These are phyloP conservation scores for Trapa incisa DNA, from an alignment of 345 rosid genomes.

Conservation along the genomic window DNA sequence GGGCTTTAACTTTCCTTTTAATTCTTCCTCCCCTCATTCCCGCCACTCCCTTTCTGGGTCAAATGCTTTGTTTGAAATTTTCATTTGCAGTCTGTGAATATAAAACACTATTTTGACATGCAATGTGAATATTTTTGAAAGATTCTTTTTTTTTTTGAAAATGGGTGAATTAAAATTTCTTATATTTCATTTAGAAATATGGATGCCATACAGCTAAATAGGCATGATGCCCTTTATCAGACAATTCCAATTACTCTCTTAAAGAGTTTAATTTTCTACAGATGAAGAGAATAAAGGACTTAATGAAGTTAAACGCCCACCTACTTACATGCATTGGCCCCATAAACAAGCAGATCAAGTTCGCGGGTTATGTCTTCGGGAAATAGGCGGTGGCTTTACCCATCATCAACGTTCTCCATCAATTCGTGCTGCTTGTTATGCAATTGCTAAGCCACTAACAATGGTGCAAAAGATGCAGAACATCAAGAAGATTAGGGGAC, in stretches of 20 bases:
- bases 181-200: neutral
- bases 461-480: constrained; percentile 98
- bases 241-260: neutral
- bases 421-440: constrained; percentile 83
- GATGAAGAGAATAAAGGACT: constrained; percentile 36
- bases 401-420: constrained; percentile 96
- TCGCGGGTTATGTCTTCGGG: constrained; percentile 78
- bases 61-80: neutral
- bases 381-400: constrained; percentile 95
- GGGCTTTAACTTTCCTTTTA: neutral
- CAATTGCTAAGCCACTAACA: constrained; percentile 82
- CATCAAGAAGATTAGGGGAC: constrained; percentile 81
- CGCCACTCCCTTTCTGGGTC: neutral
- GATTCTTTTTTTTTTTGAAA: too few species aligned
- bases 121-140: too few species aligned
- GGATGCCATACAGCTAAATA: neutral
- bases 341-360: constrained; percentile 86
- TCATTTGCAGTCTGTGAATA: neutral
- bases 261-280: constrained; percentile 14
- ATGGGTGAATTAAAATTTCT: too few species aligned
- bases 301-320: constrained; percentile 29
- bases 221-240: neutral
- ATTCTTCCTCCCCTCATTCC: neutral
- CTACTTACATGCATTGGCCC: constrained; percentile 88
- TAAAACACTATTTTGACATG: neutral